Evolutionary conservation across 257 asterid species (phyloP), one percentile per base, ranked within the genome.

Genomic region (Gentiana macrophylla): DNA sequence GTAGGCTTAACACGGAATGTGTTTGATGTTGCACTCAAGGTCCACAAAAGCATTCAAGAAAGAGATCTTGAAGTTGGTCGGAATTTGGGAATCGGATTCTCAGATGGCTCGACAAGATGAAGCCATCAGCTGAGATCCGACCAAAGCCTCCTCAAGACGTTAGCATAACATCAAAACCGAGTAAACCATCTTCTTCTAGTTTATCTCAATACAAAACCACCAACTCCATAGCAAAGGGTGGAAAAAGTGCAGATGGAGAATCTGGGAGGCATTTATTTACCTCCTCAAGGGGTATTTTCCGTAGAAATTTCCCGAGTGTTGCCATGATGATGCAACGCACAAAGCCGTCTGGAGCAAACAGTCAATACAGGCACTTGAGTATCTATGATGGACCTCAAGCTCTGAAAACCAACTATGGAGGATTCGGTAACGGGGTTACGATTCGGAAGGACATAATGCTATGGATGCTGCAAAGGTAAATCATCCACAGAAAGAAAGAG

Each of bases 51-150:
- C 70, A 61, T 91, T 70, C 98, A 87, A 65, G 86, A 79, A 60
- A 84, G 90, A 68, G 97, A 91, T 57, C 78, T 87, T 59, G 94
- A 87, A 74, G 95, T 81, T 58, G 98, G 98, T 51, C 79, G 86
- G 57, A 87, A 77, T 73, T 65, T 91, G 43, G 96, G 12, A 91
- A 83, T 70, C 51, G 93, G 86, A 76, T 91, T 59, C 93, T 87
- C 45, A 77, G 94, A 12, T 79, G 82, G 78, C 95, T 91, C 24
- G 95, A 91, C 72, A 81, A 49, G 73, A 67, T 72, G 78, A 91
- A 87, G 69, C 98, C 98, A 9, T 75, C 84, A 4, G 98, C 98
- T 55, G 86, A 84, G 63, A 91, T 91, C 62, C 80, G 82, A 68
- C 74, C 74, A 57, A 73, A 67, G 32, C 67, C 69, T 53, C 70